These are phyloP conservation scores for Parietaria judaica DNA, from an alignment of 306 rosid species.

Conservation along the genomic window DNA sequence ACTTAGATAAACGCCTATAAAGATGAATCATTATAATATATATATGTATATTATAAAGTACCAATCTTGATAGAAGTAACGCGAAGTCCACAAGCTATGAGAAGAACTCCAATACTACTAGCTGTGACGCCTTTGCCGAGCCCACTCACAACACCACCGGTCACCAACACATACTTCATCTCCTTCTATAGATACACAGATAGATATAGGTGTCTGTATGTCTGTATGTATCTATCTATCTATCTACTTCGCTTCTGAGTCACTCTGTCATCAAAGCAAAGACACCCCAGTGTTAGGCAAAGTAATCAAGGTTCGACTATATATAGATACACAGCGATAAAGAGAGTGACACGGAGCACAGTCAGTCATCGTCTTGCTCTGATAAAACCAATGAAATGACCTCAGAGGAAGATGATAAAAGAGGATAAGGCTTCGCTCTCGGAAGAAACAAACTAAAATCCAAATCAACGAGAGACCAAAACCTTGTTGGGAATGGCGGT, in stretches of 20 bases:
- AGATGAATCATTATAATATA: neutral
- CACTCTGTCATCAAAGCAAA: conserved; percentile 30
- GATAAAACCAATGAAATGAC: conserved; percentile 50
- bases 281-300: conserved; percentile 27
- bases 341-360: conserved; percentile 14
- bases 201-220: neutral
- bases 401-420: conserved; percentile 11
- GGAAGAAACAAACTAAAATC: neutral
- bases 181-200: neutral
- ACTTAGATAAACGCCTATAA: neutral
- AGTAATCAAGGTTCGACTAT: neutral
- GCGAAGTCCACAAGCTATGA: conserved; percentile 76
- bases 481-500: conserved; percentile 77
- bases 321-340: neutral
- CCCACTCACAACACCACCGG: conserved; percentile 94
- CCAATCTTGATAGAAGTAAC: conserved; percentile 89
- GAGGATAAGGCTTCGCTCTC: conserved; percentile 2
- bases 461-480: conserved; percentile 9
- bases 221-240: too few species aligned
- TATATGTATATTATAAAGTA: conserved; percentile 19
- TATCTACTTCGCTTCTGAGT: conserved; percentile 19
- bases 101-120: conserved; percentile 72
- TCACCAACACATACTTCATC: conserved; percentile 87
- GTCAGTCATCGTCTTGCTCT: conserved; percentile 30
- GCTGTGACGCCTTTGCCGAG: conserved; percentile 94